A percentile compares a stretch with the other conserved stretches of the same genome.
phyloP scores from a whole-genome alignment of 2,329 filamentous ascomycete genomes.

The Ophiocordyceps robertsii region DNA sequence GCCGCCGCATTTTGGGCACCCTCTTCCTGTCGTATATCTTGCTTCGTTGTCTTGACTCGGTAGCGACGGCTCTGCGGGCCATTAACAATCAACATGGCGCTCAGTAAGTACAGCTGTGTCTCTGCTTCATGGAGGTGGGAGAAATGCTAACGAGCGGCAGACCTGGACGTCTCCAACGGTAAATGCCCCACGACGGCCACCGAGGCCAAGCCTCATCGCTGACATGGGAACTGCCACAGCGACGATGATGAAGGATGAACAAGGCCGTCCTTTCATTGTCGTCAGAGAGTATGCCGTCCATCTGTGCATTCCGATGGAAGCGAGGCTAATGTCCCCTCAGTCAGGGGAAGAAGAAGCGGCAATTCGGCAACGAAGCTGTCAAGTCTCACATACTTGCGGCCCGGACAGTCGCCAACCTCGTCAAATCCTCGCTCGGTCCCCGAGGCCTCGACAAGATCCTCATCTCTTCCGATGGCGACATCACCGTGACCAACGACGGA shows the following conservation, averaged over 20 bases:
- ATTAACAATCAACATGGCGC: slow-evolving; percentile 20
- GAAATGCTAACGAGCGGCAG: slow-evolving; percentile 25
- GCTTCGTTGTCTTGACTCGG: not conserved
- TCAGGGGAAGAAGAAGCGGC: slow-evolving; percentile 94
- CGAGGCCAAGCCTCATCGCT: slow-evolving; percentile 7
- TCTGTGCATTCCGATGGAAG: not conserved
- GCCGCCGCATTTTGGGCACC: slow-evolving; percentile 9
- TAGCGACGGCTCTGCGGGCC: slow-evolving; percentile 14
- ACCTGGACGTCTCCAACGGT: slow-evolving; percentile 78
- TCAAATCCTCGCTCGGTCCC: slow-evolving; percentile 92
- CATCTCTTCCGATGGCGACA: slow-evolving; percentile 96
- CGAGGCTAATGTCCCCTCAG: slow-evolving; percentile 29
- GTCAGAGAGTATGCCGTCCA: slow-evolving; percentile 74
- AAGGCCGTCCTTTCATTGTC: slow-evolving; percentile 93
- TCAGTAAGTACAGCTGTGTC: slow-evolving; percentile 19
- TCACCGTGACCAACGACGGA: slow-evolving; percentile 97
- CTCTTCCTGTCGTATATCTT: slow-evolving; percentile 1
- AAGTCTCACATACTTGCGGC: slow-evolving; percentile 97
- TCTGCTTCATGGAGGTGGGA: not conserved
- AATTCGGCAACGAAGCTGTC: slow-evolving; percentile 91
- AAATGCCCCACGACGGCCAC: slow-evolving; percentile 17
- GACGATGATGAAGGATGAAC: slow-evolving; percentile 86
- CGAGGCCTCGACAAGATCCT: slow-evolving; percentile 97
- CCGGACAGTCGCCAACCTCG: slow-evolving; percentile 88
- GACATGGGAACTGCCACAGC: slow-evolving; percentile 25